Base-by-base conservation (phyloP, 1,284 basidiomycete genomes). In the Leccinum pallidistipes region DNA sequence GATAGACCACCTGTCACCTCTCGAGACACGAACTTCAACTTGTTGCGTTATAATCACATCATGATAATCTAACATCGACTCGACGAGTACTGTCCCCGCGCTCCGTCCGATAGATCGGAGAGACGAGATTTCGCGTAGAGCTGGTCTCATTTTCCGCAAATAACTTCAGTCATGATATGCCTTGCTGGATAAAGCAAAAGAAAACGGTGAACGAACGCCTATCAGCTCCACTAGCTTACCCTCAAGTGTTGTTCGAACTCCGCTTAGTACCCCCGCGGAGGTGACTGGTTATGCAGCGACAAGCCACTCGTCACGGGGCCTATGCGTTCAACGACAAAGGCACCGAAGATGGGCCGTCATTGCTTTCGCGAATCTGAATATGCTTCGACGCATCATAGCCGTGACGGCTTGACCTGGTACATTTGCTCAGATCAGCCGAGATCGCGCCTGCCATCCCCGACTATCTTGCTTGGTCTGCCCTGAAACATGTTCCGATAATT, bases 401-500 rank as follows among this genome's bases (percentile, higher is more conserved):
- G 18, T 51, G 16, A 29, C 49, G 63, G 21, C 36, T 61, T 69
- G 24, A 52, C 40, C 38, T 49, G 53, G 8, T 18, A 52, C 53
- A 52, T 66, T 52, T 55, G 8, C 50, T 51, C 50, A 29, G 8
- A 31, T 51, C 27, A 27, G 27, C 50, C 50, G 50, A 31, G 14
- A 27, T 51, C 50, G 27, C 50, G 27, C 69, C 63, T 7, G 16
- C 52, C 52, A 54, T 8, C 18, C 8, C 38, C 58, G 32, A 29
- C 47, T 49, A 21, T 55, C 47, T 14, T 61, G 7, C 16, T 21
- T 5, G 11, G 2, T 36, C 36, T 63, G 10, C 7, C 29, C 10
- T 61, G 38, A 14, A 65, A 40, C 18, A n/a, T 32, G 14, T 47
- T 24, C 68, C 64, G 11, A 65, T 57, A 67, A 66, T 18, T 66